Base-by-base conservation (phyloP, 179 eudicot genomes). In the Vitellaria paradoxa region DNA sequence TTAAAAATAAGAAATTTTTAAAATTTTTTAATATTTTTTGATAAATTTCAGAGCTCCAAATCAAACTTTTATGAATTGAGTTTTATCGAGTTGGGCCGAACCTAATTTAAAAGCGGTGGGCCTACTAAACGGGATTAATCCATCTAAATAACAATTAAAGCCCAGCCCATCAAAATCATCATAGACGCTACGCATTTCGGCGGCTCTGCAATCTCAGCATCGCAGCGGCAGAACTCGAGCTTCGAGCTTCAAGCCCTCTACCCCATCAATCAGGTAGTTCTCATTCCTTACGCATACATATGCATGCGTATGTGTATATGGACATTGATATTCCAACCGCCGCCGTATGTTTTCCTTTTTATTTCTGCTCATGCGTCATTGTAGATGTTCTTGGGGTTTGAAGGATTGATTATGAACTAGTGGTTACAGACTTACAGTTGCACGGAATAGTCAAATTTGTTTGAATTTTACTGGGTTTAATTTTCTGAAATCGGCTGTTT, bases 141-240 rank as follows among this genome's bases (percentile, higher is more conserved):
- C n/a, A n/a, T n/a, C 18, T 6, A 11, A 2, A 30, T 18, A 17
- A 20, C 63, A 4, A 6, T 62, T 21, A 7, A 59, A 53, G 62
- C 63, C 74, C 74, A 53, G 74, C 74, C 74, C 74, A 53, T 30
- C 46, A 71, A 71, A 13, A 8, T 17, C 62, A 17, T 49, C 59
- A 18, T 13, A 0, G 7, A n/a, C 57, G 7, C 21, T 12, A 5
- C 30, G 0, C 74, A 3, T 5, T 49, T 69, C 40, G 12, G 37
- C 73, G 47, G 2, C 37, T 47, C 57, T 37, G 3, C 52, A 45
- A 45, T 0, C 10, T 23, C 50, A 0, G 53, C 72, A 47, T 40
- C 55, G 23, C 59, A 21, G 73, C 71, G 18, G n/a, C 24, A 0
- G 52, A 45, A 23, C 20, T 18, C 37, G 37, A 30, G 37, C n/a